Conservation (phyloP, 2,329 filamentous ascomycete species). For the Stagonosporopsis tanaceti region DNA sequence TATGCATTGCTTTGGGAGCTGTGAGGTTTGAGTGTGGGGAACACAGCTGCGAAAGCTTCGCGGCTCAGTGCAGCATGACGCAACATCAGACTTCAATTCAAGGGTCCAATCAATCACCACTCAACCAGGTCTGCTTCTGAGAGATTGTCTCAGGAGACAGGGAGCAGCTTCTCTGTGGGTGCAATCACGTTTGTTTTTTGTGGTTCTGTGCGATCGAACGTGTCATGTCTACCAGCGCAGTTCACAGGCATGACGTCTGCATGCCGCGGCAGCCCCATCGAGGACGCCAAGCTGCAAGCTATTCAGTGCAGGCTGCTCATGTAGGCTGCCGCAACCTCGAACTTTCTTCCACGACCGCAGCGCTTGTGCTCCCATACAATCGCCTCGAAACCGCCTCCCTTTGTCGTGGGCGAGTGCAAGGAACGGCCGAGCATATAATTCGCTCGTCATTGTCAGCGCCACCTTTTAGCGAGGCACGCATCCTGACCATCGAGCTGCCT, state of each 20-base stretch:
- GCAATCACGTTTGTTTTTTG: conserved; percentile 4
- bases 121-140: background rate
- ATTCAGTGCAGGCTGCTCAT: conserved; percentile 13
- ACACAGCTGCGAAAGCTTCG: conserved; percentile 21
- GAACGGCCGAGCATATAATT: conserved; percentile 7
- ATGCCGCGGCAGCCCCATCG: conserved; percentile 12
- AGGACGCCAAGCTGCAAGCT: conserved; percentile 15
- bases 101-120: conserved; percentile 14
- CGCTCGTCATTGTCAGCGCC: conserved; percentile 31
- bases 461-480: conserved; percentile 47
- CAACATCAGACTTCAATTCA: conserved; percentile 3
- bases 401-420: conserved; percentile 5
- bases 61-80: conserved; percentile 16
- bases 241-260: conserved; percentile 19
- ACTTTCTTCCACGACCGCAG: conserved; percentile 10
- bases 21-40: conserved; percentile 25
- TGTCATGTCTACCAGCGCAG: conserved; percentile 3
- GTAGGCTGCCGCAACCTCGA: conserved; percentile 12
- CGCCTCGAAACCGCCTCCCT: background rate
- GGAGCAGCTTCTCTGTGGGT: background rate
- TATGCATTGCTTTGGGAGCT: conserved; percentile 33
- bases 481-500: conserved; percentile 27
- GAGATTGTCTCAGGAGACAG: background rate
- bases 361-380: conserved; percentile 8
- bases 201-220: background rate